Base-by-base conservation (phyloP, 1,139 yeast species). In the Fermentozyma sake region DNA sequence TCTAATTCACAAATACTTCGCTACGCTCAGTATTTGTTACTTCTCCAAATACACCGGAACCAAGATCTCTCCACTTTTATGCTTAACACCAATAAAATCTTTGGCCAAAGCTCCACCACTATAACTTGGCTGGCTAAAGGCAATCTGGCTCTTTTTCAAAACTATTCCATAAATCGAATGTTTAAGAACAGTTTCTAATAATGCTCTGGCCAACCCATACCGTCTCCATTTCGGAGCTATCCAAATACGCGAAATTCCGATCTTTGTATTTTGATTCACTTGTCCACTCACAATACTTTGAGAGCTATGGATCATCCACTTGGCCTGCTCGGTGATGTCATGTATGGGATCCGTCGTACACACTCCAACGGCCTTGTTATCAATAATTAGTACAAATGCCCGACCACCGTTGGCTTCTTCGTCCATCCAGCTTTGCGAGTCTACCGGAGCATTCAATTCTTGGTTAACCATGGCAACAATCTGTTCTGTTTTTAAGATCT, bases 101-200 rank as follows among this genome's bases (percentile, higher is more conserved):
- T 43, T 46, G 0, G 87, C 83, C 20, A 81, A 56, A 24, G 60
- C 52, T 2, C 74, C 72, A 0, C 91, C 91, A 19, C 68, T 58
- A 21, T 62, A 67, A 38, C 83, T 76, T 0, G 89, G 89, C 48
- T 81, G 91, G 31, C 86, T 78, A 68, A 84, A 81, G 0, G 76
- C 82, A 2, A 80, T 53, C 30, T 72, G 65, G 4, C 33, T 34
- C 30, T 51, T 64, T 2, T 50, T 50, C 9, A 80, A 42, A 1
- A 18, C 33, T 23, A 70, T 42, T 0, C 87, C 87, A 44, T 77
- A 79, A 3, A 79, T 51, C 20, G 73, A 58, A 27, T 69, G 43
- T 1, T 44, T 40, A 23, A 61, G 43, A 0, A 74, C 68, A 2
- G 58, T 46, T 3, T 64, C 45, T 6, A 81, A 51, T 29, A 81